phyloP scores from a whole-genome alignment of 345 rosid genomes.

The Bruguiera sexangula region DNA sequence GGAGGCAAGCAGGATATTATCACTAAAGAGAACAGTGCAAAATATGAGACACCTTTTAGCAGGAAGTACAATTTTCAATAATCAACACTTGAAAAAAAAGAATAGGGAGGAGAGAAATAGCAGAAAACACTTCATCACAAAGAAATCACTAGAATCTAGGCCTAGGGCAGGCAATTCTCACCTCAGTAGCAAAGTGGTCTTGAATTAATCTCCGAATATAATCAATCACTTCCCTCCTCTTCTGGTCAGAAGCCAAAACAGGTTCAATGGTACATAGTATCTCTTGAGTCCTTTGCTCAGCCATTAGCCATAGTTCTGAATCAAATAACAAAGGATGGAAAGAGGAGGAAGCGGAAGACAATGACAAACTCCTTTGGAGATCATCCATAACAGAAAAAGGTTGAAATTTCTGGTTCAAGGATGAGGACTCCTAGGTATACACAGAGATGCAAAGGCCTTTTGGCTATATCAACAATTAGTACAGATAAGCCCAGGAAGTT shows the following conservation, averaged over 20 bases:
- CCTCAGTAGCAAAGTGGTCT: constrained; percentile 61
- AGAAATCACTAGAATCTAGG: constrained; percentile 2
- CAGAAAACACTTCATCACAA: neutral
- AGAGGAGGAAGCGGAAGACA: constrained; percentile 31
- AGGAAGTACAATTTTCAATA: neutral
- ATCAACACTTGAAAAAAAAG: neutral
- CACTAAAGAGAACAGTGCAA: neutral
- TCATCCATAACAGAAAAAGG: constrained; percentile 48
- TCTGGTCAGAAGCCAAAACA: constrained; percentile 53
- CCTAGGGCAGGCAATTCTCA: constrained; percentile 25
- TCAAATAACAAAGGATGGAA: constrained; percentile 42
- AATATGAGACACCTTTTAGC: neutral
- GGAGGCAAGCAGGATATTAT: neutral
- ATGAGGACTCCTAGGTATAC: constrained; percentile 18
- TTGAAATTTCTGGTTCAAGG: constrained; percentile 27
- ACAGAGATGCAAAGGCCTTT: constrained; percentile 20
- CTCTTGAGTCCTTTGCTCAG: constrained; percentile 74
- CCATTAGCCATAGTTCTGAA: constrained; percentile 57
- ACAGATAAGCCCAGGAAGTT: constrained; percentile 8
- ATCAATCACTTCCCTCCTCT: constrained; percentile 57
- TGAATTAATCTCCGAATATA: constrained; percentile 53
- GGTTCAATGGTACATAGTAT: constrained; percentile 69
- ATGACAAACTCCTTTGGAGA: constrained; percentile 45
- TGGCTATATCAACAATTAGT: constrained; percentile 12
- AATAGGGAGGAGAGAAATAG: neutral